Conservation (phyloP, 352 stramenopile genomes). For the Phytophthora lateralis region DNA sequence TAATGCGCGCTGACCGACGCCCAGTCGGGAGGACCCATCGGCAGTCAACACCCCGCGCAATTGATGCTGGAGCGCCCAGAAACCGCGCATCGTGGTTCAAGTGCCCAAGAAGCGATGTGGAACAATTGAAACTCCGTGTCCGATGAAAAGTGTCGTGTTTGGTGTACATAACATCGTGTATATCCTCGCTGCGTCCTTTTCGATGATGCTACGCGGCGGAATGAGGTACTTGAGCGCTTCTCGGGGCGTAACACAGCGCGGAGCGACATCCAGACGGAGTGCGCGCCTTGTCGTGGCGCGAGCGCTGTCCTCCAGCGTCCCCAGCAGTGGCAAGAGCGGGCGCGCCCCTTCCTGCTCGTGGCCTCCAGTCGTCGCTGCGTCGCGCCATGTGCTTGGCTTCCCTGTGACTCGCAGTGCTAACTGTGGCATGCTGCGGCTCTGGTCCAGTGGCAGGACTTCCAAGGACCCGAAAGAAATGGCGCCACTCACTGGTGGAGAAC, state of each 20-base stretch:
- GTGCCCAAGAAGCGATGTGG: background rate
- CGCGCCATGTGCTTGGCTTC: conserved; percentile 15
- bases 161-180: background rate
- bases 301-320: conserved; percentile 9
- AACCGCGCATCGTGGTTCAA: conserved; percentile 4
- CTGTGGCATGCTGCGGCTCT: conserved; percentile 37
- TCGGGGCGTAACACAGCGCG: conserved; percentile 13
- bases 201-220: conserved; percentile 59
- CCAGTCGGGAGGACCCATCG: background rate
- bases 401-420: conserved; percentile 27
- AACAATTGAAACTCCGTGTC: conserved; percentile 1
- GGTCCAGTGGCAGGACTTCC: conserved; percentile 33
- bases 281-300: conserved; percentile 6
- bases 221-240: conserved; percentile 56
- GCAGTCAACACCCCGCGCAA: background rate
- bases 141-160: conserved; percentile 3
- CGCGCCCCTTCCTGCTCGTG: conserved; percentile 5
- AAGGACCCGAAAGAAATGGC: conserved; percentile 41
- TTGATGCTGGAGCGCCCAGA: conserved; percentile 15
- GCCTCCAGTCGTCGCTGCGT: conserved; percentile 11
- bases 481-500: conserved; percentile 37
- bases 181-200: background rate
- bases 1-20: background rate
- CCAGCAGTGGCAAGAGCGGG: conserved; percentile 3
- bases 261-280: background rate